Evolutionary conservation across 257 asterid species (phyloP).

Genomic region (Craterostigma plantagineum): DNA sequence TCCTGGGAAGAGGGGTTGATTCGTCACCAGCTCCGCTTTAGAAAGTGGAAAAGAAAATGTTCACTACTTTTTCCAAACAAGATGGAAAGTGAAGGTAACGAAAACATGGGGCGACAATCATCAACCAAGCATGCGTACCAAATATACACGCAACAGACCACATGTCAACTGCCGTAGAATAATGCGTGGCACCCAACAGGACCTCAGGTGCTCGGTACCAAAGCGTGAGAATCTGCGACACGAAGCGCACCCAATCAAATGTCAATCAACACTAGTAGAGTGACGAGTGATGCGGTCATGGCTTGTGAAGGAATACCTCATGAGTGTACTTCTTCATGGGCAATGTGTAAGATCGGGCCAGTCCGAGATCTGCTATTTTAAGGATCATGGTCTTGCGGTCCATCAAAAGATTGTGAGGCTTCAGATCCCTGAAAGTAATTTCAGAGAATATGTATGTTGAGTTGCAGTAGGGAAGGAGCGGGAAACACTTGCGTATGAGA

Average conservation of each 20-base stretch:
- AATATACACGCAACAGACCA: conserved; percentile 98
- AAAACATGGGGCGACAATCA: too few relatives aligned
- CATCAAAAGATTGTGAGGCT: conserved; percentile 95
- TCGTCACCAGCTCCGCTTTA: conserved; percentile 72
- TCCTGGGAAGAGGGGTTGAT: conserved; percentile 78
- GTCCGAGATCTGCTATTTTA: conserved; percentile 93
- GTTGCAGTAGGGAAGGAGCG: too few relatives aligned
- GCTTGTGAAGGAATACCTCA: conserved; percentile 17
- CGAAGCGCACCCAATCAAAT: background rate
- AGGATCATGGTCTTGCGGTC: conserved; percentile 85
- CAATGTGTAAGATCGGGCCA: conserved; percentile 79
- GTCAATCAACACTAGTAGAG: background rate
- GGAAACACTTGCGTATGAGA: too few relatives aligned
- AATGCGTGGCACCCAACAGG: conserved; percentile 85
- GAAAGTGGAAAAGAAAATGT: background rate
- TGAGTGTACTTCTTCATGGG: conserved; percentile 97
- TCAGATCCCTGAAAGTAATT: conserved; percentile 47
- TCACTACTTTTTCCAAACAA: background rate
- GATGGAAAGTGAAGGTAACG: background rate
- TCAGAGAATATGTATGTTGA: conserved; percentile 16
- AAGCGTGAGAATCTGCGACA: conserved; percentile 54
- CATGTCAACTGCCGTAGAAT: conserved; percentile 92
- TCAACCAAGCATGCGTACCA: background rate
- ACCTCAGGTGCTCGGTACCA: conserved; percentile 99
- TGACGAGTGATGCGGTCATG: too few relatives aligned